These are phyloP conservation scores for Microdochium paspali DNA, from an alignment of 2,329 filamentous ascomycete species.

Conservation along the genomic window DNA sequence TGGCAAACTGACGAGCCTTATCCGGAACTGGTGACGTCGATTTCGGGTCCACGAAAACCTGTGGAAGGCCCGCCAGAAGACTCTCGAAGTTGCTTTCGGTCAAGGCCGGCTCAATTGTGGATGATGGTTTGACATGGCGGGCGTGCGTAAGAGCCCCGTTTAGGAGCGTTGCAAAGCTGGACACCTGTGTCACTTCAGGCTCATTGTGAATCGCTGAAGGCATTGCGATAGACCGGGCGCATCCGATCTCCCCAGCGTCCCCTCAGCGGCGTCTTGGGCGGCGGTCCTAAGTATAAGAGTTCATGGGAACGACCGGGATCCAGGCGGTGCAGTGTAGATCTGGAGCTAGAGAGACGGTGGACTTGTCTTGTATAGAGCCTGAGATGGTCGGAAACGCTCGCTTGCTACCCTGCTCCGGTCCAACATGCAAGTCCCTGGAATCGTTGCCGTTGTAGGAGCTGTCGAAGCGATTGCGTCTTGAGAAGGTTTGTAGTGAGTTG, in stretches of 20 bases:
- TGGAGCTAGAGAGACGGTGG: neutral
- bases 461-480: too few species aligned
- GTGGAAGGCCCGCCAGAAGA: slow-evolving; percentile 32
- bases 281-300: neutral
- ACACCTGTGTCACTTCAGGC: slow-evolving; percentile 42
- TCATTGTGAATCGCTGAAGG: slow-evolving; percentile 33
- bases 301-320: neutral
- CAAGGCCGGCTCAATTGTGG: slow-evolving; percentile 64
- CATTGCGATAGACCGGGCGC: slow-evolving; percentile 24
- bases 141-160: slow-evolving; percentile 49
- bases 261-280: slow-evolving; percentile 7
- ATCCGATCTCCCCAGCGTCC: slow-evolving; percentile 11
- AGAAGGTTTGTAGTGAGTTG: neutral
- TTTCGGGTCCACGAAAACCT: slow-evolving; percentile 24
- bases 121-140: slow-evolving; percentile 44
- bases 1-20: slow-evolving; percentile 50
- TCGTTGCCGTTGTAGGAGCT: too few species aligned
- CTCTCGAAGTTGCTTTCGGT: slow-evolving; percentile 56
- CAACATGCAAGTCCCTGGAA: too few species aligned
- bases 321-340: neutral
- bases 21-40: slow-evolving; percentile 22
- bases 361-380: too few species aligned
- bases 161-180: slow-evolving; percentile 43
- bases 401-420: too few species aligned
- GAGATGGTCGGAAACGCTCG: too few species aligned